Evolutionary conservation across 2,329 filamentous ascomycete genomes (phyloP).

Genomic region (Penicillium rolfsii): DNA sequence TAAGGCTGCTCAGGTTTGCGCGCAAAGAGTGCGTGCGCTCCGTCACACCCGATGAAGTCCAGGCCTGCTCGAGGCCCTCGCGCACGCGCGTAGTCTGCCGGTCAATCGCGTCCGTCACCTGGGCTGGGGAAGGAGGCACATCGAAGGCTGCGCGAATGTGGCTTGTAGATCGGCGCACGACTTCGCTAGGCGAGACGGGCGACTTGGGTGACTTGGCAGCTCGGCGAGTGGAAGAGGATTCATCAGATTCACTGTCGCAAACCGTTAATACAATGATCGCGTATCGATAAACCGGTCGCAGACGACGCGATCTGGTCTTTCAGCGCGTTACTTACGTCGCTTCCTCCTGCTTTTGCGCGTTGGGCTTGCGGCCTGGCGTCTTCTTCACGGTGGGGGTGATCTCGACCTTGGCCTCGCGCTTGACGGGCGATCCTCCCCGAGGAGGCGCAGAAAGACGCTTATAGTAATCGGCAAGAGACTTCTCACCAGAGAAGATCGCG

Average conservation of each 20-base stretch:
- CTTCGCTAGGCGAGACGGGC: conserved; percentile 4
- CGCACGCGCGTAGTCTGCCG: conserved; percentile 54
- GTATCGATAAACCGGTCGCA: background rate
- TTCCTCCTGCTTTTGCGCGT: conserved; percentile 51
- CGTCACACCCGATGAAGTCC: conserved; percentile 41
- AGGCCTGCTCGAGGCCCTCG: conserved; percentile 39
- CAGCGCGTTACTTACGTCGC: conserved; percentile 23
- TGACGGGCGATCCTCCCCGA: conserved; percentile 51
- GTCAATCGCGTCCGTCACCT: conserved; percentile 72
- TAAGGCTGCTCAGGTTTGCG: conserved; percentile 69
- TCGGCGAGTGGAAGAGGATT: conserved; percentile 6
- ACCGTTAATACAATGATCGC: conserved; percentile 7
- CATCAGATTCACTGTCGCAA: conserved; percentile 24
- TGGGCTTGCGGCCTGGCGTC: conserved; percentile 39
- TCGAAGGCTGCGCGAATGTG: conserved; percentile 17
- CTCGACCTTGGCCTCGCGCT: conserved; percentile 50
- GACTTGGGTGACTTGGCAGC: conserved; percentile 7
- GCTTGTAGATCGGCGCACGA: conserved; percentile 14
- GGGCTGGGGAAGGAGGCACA: conserved; percentile 48
- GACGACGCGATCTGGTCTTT: conserved; percentile 16
- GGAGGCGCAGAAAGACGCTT: conserved; percentile 50
- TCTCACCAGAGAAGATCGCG: conserved; percentile 64
- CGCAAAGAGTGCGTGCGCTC: conserved; percentile 65
- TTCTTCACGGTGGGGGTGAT: conserved; percentile 40
- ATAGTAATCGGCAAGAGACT: conserved; percentile 75